Evolutionary conservation across 1,139 yeast species (phyloP).

Genomic region (Yamadazyma songkhlaensis): DNA sequence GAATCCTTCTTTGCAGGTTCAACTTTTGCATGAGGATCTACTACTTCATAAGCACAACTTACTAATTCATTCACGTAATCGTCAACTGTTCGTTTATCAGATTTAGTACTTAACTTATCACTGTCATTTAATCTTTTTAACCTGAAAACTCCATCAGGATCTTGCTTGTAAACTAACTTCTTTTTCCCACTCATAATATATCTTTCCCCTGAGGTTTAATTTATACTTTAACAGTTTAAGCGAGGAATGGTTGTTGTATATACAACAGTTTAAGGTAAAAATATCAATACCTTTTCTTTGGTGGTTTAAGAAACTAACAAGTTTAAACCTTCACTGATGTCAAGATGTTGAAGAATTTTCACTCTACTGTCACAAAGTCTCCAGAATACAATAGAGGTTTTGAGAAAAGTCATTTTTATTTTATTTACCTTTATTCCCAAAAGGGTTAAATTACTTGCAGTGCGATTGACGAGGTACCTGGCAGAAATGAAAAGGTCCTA

Average conservation of each 20-base stretch:
- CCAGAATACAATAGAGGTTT: too few relatives aligned
- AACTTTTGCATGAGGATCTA: slow-evolving; percentile 12
- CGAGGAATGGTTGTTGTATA: too few relatives aligned
- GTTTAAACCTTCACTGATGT: too few relatives aligned
- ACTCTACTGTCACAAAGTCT: too few relatives aligned
- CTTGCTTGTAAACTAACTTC: slow-evolving; percentile 38
- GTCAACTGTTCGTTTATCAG: slow-evolving; percentile 22
- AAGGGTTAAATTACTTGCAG: slow-evolving; percentile 6
- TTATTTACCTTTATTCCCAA: slow-evolving; percentile 4
- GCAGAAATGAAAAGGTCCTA: too few relatives aligned
- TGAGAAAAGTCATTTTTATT: neutral
- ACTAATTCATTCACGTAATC: slow-evolving; percentile 29
- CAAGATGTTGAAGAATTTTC: too few relatives aligned
- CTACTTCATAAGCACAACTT: slow-evolving; percentile 25
- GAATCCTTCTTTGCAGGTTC: neutral
- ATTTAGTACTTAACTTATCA: slow-evolving; percentile 14
- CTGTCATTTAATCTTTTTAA: slow-evolving; percentile 27
- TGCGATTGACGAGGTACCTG: too few relatives aligned
- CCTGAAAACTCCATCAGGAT: slow-evolving; percentile 43
- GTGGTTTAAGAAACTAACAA: too few relatives aligned
- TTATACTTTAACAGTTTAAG: neutral
- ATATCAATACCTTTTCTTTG: too few relatives aligned
- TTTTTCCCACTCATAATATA: slow-evolving; percentile 13
- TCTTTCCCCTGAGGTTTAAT: neutral
- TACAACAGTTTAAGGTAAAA: too few relatives aligned